phyloP scores from a whole-genome alignment of 106 monocot species.

The Iris macrosiphon region DNA sequence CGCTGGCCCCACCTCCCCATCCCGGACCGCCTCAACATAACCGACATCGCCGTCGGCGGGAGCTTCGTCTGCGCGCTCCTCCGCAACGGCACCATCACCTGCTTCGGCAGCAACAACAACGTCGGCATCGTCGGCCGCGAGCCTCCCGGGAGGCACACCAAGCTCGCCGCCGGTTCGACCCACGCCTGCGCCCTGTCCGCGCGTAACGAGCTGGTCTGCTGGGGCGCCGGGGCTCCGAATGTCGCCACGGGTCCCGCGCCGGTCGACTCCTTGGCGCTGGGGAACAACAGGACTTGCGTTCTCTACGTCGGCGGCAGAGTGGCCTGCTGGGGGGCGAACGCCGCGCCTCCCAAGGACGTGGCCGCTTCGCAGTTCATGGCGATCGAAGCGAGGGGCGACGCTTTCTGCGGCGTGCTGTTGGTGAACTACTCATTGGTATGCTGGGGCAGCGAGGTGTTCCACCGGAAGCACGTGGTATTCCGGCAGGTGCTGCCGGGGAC shows the following conservation, averaged over 20 bases:
- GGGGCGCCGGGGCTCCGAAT: slow-evolving; percentile 47
- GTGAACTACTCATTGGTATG: slow-evolving; percentile 49
- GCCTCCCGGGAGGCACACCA: slow-evolving; percentile 23
- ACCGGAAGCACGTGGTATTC: slow-evolving; percentile 24
- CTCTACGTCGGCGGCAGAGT: slow-evolving; percentile 24
- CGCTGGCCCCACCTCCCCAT: slow-evolving; percentile 43
- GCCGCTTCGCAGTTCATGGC: slow-evolving; percentile 27
- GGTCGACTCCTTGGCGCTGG: slow-evolving; percentile 37
- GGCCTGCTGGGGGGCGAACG: slow-evolving; percentile 46
- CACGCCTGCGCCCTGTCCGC: slow-evolving; percentile 57
- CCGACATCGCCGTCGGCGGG: slow-evolving; percentile 55
- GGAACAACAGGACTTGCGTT: slow-evolving; percentile 45
- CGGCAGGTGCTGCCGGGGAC: slow-evolving; percentile 45
- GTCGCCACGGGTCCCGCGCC: not conserved
- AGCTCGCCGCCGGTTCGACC: slow-evolving; percentile 43
- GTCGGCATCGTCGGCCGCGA: slow-evolving; percentile 23
- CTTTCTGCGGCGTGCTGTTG: slow-evolving; percentile 57
- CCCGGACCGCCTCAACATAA: slow-evolving; percentile 9
- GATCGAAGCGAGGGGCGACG: slow-evolving; percentile 42
- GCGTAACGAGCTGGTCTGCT: slow-evolving; percentile 27
- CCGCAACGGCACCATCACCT: slow-evolving; percentile 14
- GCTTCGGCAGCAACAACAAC: slow-evolving; percentile 38
- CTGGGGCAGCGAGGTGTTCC: slow-evolving; percentile 50
- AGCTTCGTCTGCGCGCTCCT: slow-evolving; percentile 60
- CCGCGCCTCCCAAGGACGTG: slow-evolving; percentile 9